These are phyloP conservation scores for Lignosus rhinocerotis DNA, from an alignment of 1,284 basidiomycete genomes.

Conservation along the genomic window DNA sequence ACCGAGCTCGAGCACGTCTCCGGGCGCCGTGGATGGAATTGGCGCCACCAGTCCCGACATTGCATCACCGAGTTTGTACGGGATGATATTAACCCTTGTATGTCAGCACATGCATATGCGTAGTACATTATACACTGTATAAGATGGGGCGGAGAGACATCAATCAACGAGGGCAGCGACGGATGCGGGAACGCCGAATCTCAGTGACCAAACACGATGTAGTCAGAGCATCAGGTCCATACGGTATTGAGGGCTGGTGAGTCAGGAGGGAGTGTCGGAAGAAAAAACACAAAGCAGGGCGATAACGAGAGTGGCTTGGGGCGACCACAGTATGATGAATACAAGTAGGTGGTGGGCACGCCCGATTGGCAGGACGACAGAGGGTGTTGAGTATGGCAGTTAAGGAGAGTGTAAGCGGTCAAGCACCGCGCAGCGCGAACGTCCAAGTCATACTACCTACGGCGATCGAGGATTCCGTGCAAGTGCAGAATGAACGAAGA, in stretches of 20 bases:
- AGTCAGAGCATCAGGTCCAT: neutral
- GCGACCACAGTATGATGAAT: neutral
- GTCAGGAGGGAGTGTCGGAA: neutral
- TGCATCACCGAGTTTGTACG: neutral
- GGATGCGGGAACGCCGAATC: neutral
- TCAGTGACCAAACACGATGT: neutral
- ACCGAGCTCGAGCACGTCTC: no score
- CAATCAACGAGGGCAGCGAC: neutral
- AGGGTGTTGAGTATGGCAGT: neutral
- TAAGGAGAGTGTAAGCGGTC: neutral
- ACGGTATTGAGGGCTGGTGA: neutral
- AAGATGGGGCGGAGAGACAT: slow-evolving; percentile 11
- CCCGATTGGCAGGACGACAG: neutral
- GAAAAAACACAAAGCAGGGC: neutral
- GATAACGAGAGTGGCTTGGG: neutral
- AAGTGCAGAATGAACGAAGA: neutral
- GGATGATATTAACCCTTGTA: slow-evolving; percentile 23
- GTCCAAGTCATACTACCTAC: neutral
- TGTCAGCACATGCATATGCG: slow-evolving; percentile 30
- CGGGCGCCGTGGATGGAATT: no score
- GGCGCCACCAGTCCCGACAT: no score
- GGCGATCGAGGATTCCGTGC: neutral
- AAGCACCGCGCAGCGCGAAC: neutral
- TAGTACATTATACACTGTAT: slow-evolving; percentile 30
- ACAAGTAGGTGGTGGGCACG: neutral